Evolutionary conservation across 106 monocot species (phyloP), one percentile per base, ranked within the genome.

Genomic region (Dioscorea alata): DNA sequence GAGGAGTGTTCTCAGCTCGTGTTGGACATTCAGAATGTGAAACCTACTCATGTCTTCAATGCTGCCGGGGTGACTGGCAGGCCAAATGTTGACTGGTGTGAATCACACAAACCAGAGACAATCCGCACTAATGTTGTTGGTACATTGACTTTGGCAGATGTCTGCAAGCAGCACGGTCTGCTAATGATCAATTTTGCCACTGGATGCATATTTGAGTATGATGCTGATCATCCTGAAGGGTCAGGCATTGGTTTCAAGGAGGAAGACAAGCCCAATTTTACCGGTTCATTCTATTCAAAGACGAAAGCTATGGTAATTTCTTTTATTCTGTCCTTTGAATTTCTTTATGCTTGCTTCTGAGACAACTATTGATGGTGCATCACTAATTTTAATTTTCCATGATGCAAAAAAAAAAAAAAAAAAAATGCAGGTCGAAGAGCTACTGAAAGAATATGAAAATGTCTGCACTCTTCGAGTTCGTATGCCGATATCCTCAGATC

Each of bases 41-140:
- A 75, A 65, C 85, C 85, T 13, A 85, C 85, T 12, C 81, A 85
- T 78, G 85, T 85, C 21, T 81, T 85, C 49, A 85, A 85, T 68
- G 85, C 81, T 18, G 85, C 85, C 16, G 85, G 85, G 50, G 85
- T 85, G 12, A 54, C 54, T 5, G 54, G 54, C 7, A 54, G 54
- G 15, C 54, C 54, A 0, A 54, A 54, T 54, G 54, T 54, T 18
- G 54, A 54, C 19, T 54, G 54, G 54, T 54, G 54, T 54, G 54
- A 54, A 54, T 54, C 54, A 13, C 54, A 54, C 54, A 54, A 19
- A 19, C 54, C 54, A 54, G 54, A 54, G 54, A 54, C 54, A 54
- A 54, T 54, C 15, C 15, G 54, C 15, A 54, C 54, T 54, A 54
- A 54, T 54, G 54, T 54, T 54, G 54, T 54, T 8, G 54, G 54